A percentile compares a stretch with the other conserved stretches of the same genome.
These are phyloP conservation scores for Ceratobasidium papillatum DNA, from an alignment of 1,284 basidiomycete species.

Conservation along the genomic window DNA sequence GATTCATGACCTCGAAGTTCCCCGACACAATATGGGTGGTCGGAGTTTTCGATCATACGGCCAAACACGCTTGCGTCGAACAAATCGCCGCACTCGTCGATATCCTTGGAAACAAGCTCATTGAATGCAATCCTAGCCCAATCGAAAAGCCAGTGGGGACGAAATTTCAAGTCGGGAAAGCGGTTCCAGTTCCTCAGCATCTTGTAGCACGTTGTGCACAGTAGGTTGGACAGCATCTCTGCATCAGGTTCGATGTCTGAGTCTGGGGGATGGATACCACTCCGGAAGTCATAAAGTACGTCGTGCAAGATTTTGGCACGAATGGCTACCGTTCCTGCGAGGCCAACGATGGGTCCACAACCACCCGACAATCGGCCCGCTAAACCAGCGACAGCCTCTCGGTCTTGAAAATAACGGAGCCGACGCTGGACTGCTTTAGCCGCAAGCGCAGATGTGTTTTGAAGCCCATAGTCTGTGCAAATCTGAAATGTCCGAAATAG, in stretches of 20 bases:
- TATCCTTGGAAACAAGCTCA: not conserved
- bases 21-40: not conserved
- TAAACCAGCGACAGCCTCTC: not conserved
- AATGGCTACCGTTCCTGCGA: not conserved
- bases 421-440: not conserved
- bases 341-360: not conserved
- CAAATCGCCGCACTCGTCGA: not conserved
- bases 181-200: not conserved
- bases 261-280: not conserved
- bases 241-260: not conserved
- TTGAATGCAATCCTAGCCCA: not conserved
- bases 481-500: not conserved
- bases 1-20: not conserved
- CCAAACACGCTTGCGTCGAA: not conserved
- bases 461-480: not conserved
- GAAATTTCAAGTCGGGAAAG: not conserved
- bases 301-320: not conserved
- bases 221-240: not conserved
- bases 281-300: not conserved
- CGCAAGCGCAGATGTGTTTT: not conserved
- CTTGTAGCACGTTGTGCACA: slow-evolving; percentile 8
- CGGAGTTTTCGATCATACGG: not conserved
- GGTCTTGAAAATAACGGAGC: not conserved
- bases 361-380: not conserved
- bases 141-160: not conserved